Evolutionary conservation across 331 rosid genomes (phyloP), one percentile per base, ranked within the genome.

Genomic region (Phaseolus coccineus): DNA sequence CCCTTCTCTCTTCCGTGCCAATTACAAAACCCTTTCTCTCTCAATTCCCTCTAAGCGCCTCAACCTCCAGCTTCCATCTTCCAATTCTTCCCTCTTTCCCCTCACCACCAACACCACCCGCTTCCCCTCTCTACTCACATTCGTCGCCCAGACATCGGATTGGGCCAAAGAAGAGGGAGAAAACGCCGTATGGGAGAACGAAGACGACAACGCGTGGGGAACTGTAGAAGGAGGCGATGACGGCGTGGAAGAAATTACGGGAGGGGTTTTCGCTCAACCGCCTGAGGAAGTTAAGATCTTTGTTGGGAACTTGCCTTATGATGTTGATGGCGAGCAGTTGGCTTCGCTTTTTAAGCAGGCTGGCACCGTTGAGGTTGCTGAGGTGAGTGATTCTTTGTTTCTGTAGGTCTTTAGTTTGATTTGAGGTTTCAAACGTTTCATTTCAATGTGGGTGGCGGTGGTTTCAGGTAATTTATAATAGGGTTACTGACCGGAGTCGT

Each of bases 291-390:
- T 94, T 8, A 96, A 96, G 77, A 67, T 96, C n/a, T 96, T 87
- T 73, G 94, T 91, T 65, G 99, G 99, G 50, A 96, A 96, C 74
- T 90, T 96, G 90, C 96, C 99, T 59, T 96, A 73, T 70, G 97
- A 96, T 57, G 82, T 89, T 69, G 99, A 91, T 30, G 91, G 99
- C 65, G 81, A 93, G 50, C 89, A 47, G 40, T 48, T 96, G 80
- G 99, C 97, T 19, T 63, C 71, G 88, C 87, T 93, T 22, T 96
- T 96, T 73, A 97, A 89, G 73, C 77, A 85, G 85, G 87, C 85
- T 24, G 99, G 99, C n/a, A 81, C 88, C 2, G 99, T 96, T 47
- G 94, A 93, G 82, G 81, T 91, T 85, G 96, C 98, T 4, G 99
- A 96, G 93, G 99, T 91, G 35, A 85, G 77, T 28, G 46, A 1